A percentile compares a stretch with the other conserved stretches of the same genome.
These are phyloP conservation scores for Suhomyces maxii DNA, from an alignment of 1,139 yeast genomes.

Conservation along the genomic window DNA sequence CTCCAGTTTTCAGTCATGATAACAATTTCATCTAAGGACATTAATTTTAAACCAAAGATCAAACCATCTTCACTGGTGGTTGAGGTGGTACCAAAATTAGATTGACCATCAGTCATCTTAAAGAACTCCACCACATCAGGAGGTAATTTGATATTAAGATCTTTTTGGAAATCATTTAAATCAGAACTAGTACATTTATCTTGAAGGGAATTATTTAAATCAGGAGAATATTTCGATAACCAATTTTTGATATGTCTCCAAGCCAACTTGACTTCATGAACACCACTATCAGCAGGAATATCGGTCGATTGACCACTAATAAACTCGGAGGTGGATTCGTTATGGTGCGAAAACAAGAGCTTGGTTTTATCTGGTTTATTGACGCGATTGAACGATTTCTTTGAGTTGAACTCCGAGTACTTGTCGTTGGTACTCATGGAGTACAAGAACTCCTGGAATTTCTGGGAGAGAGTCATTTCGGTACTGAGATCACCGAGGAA, in stretches of 20 bases:
- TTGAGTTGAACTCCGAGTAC: constrained; percentile 64
- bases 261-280: constrained; percentile 61
- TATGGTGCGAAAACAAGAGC: constrained; percentile 33
- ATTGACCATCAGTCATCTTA: constrained; percentile 69
- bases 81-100: constrained; percentile 40
- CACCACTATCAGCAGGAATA: constrained; percentile 35
- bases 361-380: constrained; percentile 45
- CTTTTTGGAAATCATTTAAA: constrained; percentile 63
- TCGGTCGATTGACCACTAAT: constrained; percentile 9
- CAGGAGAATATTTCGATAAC: constrained; percentile 56
- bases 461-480: constrained; percentile 33
- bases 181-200: constrained; percentile 67
- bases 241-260: constrained; percentile 72
- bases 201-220: constrained; percentile 55
- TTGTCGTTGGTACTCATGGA: constrained; percentile 65
- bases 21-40: constrained; percentile 65
- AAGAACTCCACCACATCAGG: constrained; percentile 59
- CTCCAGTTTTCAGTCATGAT: constrained; percentile 70
- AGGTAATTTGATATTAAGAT: constrained; percentile 58
- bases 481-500: neutral
- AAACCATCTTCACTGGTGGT: constrained; percentile 57
- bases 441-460: constrained; percentile 57
- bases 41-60: constrained; percentile 60
- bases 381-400: constrained; percentile 47
- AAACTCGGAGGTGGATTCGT: constrained; percentile 24